Percentiles rank a stretch among this genome's conserved stretches.
Conservation (phyloP, 2,329 filamentous ascomycete genomes). For the Fusarium austroafricanum region DNA sequence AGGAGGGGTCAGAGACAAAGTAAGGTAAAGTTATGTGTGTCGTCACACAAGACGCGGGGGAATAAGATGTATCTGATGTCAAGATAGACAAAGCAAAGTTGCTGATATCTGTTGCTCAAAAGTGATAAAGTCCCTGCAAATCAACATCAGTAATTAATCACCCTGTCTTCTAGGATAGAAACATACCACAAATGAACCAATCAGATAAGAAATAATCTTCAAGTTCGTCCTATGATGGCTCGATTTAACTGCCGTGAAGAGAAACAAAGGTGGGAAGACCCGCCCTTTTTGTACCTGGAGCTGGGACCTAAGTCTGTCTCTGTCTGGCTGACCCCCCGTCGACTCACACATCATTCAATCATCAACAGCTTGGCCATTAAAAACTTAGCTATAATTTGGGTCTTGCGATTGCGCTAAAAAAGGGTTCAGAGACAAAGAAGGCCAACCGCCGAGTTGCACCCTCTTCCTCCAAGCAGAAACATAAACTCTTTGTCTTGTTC, state of each 20-base stretch:
- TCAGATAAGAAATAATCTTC: conserved; percentile 16
- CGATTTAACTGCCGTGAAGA: conserved; percentile 39
- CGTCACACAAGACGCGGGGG: conserved; percentile 33
- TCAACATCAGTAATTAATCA: background rate
- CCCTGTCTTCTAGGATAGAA: background rate
- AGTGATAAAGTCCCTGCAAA: conserved; percentile 1
- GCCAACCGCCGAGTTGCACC: background rate
- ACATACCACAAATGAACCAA: conserved; percentile 32
- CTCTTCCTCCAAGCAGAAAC: background rate
- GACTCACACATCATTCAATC: conserved; percentile 36
- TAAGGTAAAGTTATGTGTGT: background rate
- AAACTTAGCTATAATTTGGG: too few relatives aligned
- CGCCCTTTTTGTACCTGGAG: conserved; percentile 50
- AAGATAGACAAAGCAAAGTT: background rate
- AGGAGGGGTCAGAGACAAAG: conserved; percentile 5
- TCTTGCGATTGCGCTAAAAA: too few relatives aligned
- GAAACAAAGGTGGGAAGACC: conserved; percentile 45
- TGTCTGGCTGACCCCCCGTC: conserved; percentile 13
- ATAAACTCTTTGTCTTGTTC: conserved; percentile 7
- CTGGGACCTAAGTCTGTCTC: background rate
- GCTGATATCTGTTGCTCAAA: background rate
- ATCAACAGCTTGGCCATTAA: conserved; percentile 1
- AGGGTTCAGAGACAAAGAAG: background rate
- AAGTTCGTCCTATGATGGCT: conserved; percentile 43
- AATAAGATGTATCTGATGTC: background rate